These are phyloP conservation scores for Naganishia albida DNA, from an alignment of 1,284 basidiomycete species.

Conservation along the genomic window DNA sequence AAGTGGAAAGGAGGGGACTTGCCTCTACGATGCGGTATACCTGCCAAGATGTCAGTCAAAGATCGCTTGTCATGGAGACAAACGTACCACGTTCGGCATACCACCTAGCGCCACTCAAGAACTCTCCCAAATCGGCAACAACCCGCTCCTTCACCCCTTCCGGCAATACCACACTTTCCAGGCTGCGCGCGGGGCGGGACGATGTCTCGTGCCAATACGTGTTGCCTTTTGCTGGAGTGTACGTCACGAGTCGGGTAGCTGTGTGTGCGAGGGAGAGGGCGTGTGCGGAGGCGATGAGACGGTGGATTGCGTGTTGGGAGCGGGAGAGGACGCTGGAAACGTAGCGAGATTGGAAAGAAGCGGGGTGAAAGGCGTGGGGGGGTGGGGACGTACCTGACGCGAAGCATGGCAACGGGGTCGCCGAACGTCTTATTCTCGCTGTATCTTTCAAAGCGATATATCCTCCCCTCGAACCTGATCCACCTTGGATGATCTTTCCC, in stretches of 20 bases:
- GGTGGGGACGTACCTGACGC: slow-evolving; percentile 13
- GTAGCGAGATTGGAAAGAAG: not conserved
- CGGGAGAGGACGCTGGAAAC: slow-evolving; percentile 21
- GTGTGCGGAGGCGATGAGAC: slow-evolving; percentile 28
- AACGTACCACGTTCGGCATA: slow-evolving; percentile 38
- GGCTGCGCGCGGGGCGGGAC: slow-evolving; percentile 33
- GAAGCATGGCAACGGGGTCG: slow-evolving; percentile 28
- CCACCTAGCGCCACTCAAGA: slow-evolving; percentile 38
- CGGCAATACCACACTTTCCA: slow-evolving; percentile 40
- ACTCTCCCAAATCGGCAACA: slow-evolving; percentile 38
- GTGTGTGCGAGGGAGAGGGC: slow-evolving; percentile 4
- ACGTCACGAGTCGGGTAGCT: slow-evolving; percentile 22
- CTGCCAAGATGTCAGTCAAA: not conserved
- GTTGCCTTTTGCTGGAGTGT: slow-evolving; percentile 24
- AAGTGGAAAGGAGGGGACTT: not conserved
- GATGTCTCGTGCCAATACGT: slow-evolving; percentile 28
- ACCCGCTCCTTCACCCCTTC: slow-evolving; percentile 39
- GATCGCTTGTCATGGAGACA: not conserved
- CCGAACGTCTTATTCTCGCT: slow-evolving; percentile 22
- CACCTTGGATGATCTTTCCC: slow-evolving; percentile 20
- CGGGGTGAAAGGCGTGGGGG: not conserved
- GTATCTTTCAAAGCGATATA: slow-evolving; percentile 24
- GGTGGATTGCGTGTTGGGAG: slow-evolving; percentile 25
- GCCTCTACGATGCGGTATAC: slow-evolving; percentile 40
- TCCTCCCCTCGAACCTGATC: slow-evolving; percentile 24